phyloP scores from a whole-genome alignment of 345 rosid species.

The Citrus australasica region DNA sequence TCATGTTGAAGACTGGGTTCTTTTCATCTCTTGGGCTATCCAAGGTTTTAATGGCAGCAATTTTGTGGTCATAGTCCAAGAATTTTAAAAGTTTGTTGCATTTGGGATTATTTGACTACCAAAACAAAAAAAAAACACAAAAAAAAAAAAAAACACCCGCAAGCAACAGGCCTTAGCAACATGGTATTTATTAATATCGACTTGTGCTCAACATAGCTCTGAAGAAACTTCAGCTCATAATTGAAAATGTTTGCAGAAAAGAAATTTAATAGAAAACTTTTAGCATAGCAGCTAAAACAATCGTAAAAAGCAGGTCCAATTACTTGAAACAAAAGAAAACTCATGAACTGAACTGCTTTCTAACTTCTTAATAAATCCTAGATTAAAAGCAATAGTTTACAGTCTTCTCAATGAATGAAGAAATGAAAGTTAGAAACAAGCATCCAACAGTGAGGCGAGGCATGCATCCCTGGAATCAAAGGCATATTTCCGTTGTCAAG shows the following conservation, averaged over 20 bases:
- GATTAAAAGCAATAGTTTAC: not conserved
- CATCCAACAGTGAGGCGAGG: not conserved
- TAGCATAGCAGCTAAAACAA: not conserved
- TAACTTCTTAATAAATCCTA: not conserved
- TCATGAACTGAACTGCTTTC: slow-evolving; percentile 5
- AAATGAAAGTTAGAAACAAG: not conserved
- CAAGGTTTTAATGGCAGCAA: too few species aligned
- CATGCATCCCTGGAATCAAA: slow-evolving; percentile 9
- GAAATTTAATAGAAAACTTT: not conserved
- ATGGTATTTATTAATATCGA: too few species aligned
- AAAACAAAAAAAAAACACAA: too few species aligned
- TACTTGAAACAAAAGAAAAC: not conserved
- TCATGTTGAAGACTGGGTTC: too few species aligned
- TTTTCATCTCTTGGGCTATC: too few species aligned
- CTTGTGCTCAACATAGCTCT: not conserved
- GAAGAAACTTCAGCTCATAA: too few species aligned
- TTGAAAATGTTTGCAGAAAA: too few species aligned
- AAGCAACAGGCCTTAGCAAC: too few species aligned
- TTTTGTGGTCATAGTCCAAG: too few species aligned
- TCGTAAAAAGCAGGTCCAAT: not conserved
- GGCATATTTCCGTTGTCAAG: not conserved
- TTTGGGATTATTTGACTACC: too few species aligned
- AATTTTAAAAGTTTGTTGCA: too few species aligned
- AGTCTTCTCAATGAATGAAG: not conserved
- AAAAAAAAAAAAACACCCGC: too few species aligned